phyloP scores from a whole-genome alignment of 2,329 filamentous ascomycete genomes.

The Xylaria sp. region DNA sequence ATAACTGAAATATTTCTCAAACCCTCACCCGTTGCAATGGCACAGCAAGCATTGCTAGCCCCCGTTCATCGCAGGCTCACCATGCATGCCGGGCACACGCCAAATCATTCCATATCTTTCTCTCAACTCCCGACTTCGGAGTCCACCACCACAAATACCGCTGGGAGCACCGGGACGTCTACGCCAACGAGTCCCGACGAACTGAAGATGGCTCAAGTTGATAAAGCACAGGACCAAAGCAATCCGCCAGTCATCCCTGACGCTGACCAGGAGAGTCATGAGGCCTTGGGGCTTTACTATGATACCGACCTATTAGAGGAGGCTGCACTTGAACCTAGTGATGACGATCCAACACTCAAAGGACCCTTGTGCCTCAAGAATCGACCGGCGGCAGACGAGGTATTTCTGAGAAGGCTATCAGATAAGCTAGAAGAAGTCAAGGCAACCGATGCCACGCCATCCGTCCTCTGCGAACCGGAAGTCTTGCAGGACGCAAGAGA shows the following conservation, averaged over 20 bases:
- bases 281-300: constrained; percentile 16
- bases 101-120: constrained; percentile 65
- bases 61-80: constrained; percentile 63
- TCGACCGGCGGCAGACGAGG: constrained; percentile 65
- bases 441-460: constrained; percentile 59
- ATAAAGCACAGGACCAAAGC: constrained; percentile 31
- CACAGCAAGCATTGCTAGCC: constrained; percentile 58
- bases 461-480: constrained; percentile 49
- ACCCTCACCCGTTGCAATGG: constrained; percentile 54
- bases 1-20: constrained; percentile 41
- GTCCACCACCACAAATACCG: constrained; percentile 55
- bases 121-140: constrained; percentile 60
- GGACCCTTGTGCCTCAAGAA: constrained; percentile 66
- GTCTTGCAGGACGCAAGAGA: constrained; percentile 19
- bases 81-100: constrained; percentile 72
- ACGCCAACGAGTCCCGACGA: constrained; percentile 49
- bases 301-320: constrained; percentile 31
- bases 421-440: constrained; percentile 62
- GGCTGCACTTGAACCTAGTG: constrained; percentile 52
- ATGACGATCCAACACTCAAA: constrained; percentile 59
- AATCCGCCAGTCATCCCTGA: constrained; percentile 28
- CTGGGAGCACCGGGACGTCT: constrained; percentile 53
- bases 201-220: not conserved
- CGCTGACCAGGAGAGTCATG: constrained; percentile 31
- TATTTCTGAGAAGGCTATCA: constrained; percentile 62